Conservation (phyloP, 495 filamentous ascomycete genomes). For the Talaromyces stipitatus region DNA sequence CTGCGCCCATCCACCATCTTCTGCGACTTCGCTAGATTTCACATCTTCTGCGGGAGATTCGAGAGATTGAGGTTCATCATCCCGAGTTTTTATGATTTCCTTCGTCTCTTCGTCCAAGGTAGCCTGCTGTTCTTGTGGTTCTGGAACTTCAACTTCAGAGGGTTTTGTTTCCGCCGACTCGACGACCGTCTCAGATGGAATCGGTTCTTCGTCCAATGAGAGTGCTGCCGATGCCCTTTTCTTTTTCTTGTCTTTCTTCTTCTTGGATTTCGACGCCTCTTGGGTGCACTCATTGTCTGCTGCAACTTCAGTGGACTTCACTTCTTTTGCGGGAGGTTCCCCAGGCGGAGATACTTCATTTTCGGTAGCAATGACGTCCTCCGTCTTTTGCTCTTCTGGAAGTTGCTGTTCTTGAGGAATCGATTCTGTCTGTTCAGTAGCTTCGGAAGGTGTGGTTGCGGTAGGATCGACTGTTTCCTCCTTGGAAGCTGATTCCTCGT, state of each 20-base stretch:
- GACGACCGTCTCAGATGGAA: background rate
- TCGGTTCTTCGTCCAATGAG: background rate
- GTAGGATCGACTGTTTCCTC: background rate
- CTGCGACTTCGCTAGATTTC: background rate
- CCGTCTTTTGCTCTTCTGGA: background rate
- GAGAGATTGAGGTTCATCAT: no score
- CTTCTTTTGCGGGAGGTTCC: background rate
- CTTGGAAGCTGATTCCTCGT: background rate
- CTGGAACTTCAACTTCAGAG: background rate
- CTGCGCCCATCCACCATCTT: background rate
- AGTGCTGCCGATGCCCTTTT: background rate
- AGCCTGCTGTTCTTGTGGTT: background rate
- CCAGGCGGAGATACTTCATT: background rate
- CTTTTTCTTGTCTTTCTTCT: constrained; percentile 5
- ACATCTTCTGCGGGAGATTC: background rate
- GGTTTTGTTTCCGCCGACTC: background rate
- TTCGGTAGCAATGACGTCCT: background rate
- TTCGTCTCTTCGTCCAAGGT: background rate
- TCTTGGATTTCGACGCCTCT: constrained; percentile 3
- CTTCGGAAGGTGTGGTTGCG: background rate
- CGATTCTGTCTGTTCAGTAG: background rate
- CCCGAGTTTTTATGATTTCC: no score
- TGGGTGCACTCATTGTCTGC: background rate
- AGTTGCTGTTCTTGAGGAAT: background rate
- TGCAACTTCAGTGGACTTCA: background rate